These are phyloP conservation scores for Lithospermum erythrorhizon DNA, from an alignment of 257 asterid species.

Conservation along the genomic window DNA sequence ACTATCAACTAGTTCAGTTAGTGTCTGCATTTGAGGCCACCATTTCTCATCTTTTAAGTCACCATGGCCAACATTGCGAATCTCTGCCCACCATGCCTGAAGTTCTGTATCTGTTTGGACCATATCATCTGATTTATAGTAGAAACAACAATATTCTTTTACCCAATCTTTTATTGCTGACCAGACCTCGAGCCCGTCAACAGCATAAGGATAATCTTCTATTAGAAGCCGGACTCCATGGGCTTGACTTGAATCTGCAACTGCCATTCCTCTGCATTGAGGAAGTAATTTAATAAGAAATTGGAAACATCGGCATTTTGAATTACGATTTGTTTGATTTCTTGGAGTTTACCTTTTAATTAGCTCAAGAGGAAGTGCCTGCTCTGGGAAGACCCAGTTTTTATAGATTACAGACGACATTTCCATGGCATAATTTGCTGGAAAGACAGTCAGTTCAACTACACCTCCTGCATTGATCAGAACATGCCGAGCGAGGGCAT, in stretches of 20 bases:
- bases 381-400: conserved; percentile 44
- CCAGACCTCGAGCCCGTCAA: conserved; percentile 29
- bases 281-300: not conserved
- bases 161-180: conserved; percentile 25
- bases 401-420: conserved; percentile 37
- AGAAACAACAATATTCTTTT: conserved; percentile 17
- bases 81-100: conserved; percentile 26
- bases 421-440: conserved; percentile 44
- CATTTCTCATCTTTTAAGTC: conserved; percentile 24
- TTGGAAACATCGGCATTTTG: not conserved
- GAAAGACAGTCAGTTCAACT: conserved; percentile 42
- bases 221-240: conserved; percentile 20
- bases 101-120: conserved; percentile 21
- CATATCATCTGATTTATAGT: conserved; percentile 16
- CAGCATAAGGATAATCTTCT: conserved; percentile 27
- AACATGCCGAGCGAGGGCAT: conserved; percentile 46
- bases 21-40: conserved; percentile 28
- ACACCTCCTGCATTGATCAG: conserved; percentile 50
- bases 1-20: conserved; percentile 8
- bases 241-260: conserved; percentile 16
- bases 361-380: conserved; percentile 59
- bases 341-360: conserved; percentile 31
- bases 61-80: conserved; percentile 23
- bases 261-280: conserved; percentile 27
- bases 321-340: not conserved